Evolutionary conservation across 1,284 basidiomycete species (phyloP).

Genomic region (Calocybe gambosa): DNA sequence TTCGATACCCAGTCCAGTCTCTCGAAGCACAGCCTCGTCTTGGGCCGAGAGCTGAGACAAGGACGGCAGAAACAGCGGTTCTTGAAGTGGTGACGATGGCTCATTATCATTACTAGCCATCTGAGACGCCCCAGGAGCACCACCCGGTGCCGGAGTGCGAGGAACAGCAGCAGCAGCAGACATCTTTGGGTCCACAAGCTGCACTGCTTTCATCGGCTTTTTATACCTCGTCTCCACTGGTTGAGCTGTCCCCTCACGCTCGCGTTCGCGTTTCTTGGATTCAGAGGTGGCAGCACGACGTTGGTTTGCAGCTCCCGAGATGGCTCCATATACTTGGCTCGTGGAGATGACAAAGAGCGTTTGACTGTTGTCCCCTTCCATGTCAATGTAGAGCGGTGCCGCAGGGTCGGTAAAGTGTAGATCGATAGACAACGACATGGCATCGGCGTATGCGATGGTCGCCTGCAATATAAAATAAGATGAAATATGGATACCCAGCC

Average conservation of each 20-base stretch:
- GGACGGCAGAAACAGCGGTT: conserved; percentile 59
- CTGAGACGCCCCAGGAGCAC: neutral
- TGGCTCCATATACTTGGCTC: conserved; percentile 47
- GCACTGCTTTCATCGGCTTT: conserved; percentile 56
- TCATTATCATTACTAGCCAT: neutral
- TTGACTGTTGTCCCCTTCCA: conserved; percentile 58
- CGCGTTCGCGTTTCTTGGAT: conserved; percentile 38
- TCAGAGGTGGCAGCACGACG: conserved; percentile 20
- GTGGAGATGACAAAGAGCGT: conserved; percentile 72
- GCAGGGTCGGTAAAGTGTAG: conserved; percentile 69
- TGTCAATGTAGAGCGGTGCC: conserved; percentile 66
- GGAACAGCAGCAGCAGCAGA: conserved; percentile 20
- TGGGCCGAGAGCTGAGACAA: conserved; percentile 58
- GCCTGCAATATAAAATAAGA: conserved; percentile 46
- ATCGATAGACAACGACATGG: conserved; percentile 54
- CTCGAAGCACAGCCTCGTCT: conserved; percentile 43
- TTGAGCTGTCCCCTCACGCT: conserved; percentile 32
- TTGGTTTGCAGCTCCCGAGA: conserved; percentile 17
- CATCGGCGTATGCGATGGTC: conserved; percentile 70
- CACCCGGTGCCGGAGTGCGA: conserved; percentile 22
- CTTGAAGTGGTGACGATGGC: conserved; percentile 18
- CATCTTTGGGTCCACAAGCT: conserved; percentile 32
- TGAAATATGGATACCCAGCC: too few species aligned
- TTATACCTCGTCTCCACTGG: conserved; percentile 33
- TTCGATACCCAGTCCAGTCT: conserved; percentile 59